phyloP scores from a whole-genome alignment of 495 filamentous ascomycete species.

The Aspergillus baeticus region DNA sequence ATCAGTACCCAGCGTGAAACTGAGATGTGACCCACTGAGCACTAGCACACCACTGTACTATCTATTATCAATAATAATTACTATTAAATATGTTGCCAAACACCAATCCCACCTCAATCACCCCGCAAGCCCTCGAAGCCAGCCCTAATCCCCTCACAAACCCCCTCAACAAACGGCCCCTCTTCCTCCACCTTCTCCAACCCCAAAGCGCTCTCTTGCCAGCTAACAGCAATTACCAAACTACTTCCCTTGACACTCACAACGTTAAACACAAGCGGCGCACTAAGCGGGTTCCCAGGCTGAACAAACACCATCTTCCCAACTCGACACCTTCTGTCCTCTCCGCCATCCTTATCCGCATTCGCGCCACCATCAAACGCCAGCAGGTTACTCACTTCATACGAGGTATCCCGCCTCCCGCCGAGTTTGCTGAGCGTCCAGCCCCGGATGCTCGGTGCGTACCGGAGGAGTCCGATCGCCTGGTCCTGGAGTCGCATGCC shows the following conservation, averaged over 20 bases:
- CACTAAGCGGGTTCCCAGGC: constrained; percentile 25
- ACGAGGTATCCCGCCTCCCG: constrained; percentile 22
- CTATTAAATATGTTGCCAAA: no score
- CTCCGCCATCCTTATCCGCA: background rate
- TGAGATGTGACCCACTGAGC: no score
- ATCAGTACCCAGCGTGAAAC: no score
- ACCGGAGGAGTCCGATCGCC: constrained; percentile 25
- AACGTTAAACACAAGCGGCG: constrained; percentile 24
- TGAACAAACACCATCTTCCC: constrained; percentile 30
- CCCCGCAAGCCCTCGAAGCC: no score
- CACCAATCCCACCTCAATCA: no score
- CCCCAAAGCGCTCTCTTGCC: constrained; percentile 25
- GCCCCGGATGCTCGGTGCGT: constrained; percentile 19
- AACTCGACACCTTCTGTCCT: constrained; percentile 13
- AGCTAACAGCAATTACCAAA: constrained; percentile 22
- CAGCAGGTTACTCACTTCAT: constrained; percentile 29
- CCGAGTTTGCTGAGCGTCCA: constrained; percentile 26
- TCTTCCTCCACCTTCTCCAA: constrained; percentile 14
- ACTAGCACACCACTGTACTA: no score
- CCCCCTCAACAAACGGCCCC: constrained; percentile 14
- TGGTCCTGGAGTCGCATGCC: constrained; percentile 22
- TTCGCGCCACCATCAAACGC: constrained; percentile 19
- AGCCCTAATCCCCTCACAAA: constrained; percentile 19
- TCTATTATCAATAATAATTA: no score
- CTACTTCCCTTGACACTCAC: constrained; percentile 26